Percentiles rank a stretch among this genome's conserved stretches.
Evolutionary conservation across 441 rosid species (phyloP).

Genomic region (Pelargonium fulgidum): DNA sequence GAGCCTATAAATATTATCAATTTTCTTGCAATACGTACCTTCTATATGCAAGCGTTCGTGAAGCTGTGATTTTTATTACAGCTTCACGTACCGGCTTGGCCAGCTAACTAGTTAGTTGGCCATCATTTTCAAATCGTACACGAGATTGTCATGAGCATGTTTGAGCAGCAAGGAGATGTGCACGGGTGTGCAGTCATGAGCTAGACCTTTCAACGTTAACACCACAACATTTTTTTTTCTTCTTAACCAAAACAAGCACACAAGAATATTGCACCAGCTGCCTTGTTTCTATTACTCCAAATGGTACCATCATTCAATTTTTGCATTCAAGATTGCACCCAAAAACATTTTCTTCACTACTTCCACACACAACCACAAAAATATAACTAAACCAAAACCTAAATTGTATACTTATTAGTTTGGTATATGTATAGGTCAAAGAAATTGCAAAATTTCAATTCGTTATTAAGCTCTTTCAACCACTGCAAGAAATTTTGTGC

Average conservation of each 20-base stretch:
- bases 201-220: not conserved
- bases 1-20: too few species aligned
- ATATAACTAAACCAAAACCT: not conserved
- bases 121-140: too few species aligned
- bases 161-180: not conserved
- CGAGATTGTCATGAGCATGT: too few species aligned
- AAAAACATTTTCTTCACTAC: not conserved
- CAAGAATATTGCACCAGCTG: not conserved
- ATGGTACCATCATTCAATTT: not conserved
- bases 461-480: too few species aligned
- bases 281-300: not conserved
- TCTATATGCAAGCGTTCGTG: too few species aligned
- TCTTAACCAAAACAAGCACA: conserved; percentile 1
- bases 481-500: too few species aligned
- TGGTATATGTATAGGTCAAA: too few species aligned
- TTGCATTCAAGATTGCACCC: not conserved
- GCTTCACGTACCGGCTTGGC: too few species aligned
- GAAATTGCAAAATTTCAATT: not conserved
- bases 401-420: too few species aligned
- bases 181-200: not conserved
- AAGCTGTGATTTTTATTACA: too few species aligned
- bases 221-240: not conserved
- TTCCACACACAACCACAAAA: not conserved
- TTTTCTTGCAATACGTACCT: too few species aligned
- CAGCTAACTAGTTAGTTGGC: too few species aligned